phyloP scores from a whole-genome alignment of 495 filamentous ascomycete species.

The Neurospora sp. region DNA sequence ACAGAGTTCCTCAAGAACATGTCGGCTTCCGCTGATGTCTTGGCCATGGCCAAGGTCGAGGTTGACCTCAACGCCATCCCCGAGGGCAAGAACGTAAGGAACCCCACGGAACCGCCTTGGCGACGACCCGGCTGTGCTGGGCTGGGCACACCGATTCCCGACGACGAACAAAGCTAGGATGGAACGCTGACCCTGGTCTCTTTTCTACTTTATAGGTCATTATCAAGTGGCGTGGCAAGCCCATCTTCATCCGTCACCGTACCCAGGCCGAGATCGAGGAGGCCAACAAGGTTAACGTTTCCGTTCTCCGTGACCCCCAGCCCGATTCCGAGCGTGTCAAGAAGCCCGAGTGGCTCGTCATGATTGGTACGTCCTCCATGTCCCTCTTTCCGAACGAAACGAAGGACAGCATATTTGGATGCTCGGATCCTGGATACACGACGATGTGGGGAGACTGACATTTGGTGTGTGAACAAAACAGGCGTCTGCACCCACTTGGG shows the following conservation, averaged over 20 bases:
- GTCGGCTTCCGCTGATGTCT: constrained; percentile 96
- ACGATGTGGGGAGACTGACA: constrained; percentile 8
- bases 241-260: constrained; percentile 99
- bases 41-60: constrained; percentile 99
- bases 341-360: constrained; percentile 98
- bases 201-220: constrained; percentile 58
- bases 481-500: constrained; percentile 98
- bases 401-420: not conserved
- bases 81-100: constrained; percentile 96
- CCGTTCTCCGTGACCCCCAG: constrained; percentile 81
- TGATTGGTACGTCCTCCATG: constrained; percentile 64
- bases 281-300: constrained; percentile 67
- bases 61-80: constrained; percentile 85
- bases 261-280: constrained; percentile 78
- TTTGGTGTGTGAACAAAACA: constrained; percentile 17
- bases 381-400: not conserved
- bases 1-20: constrained; percentile 99
- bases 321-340: constrained; percentile 85
- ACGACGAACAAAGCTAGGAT: not conserved
- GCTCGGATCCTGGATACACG: not conserved
- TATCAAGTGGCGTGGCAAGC: constrained; percentile 99
- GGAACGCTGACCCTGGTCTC: constrained; percentile 1
- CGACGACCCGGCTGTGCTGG: not conserved
- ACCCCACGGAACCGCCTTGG: not conserved
- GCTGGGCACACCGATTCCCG: not conserved